phyloP scores from a whole-genome alignment of 2,329 filamentous ascomycete genomes.

The Colletotrichum navitas region DNA sequence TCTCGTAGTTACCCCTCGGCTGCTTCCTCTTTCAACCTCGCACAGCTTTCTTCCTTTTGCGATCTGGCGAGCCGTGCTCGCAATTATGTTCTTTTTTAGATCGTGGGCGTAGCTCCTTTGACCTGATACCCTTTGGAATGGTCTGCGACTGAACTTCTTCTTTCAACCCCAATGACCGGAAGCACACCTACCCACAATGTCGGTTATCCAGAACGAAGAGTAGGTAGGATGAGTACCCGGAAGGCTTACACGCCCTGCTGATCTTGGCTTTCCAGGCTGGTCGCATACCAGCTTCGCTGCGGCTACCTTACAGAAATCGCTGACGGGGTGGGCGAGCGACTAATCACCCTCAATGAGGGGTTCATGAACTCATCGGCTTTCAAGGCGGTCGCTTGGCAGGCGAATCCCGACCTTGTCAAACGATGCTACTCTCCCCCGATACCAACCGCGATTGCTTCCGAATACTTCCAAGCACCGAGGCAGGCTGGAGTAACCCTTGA shows the following conservation, averaged over 20 bases:
- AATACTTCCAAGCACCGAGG: constrained; percentile 83
- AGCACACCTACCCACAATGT: constrained; percentile 50
- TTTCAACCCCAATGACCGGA: constrained; percentile 31
- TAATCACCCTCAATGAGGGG: constrained; percentile 83
- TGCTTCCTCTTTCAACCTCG: constrained; percentile 7
- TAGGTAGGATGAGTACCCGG: constrained; percentile 44
- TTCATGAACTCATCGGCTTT: constrained; percentile 86
- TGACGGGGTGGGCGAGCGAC: constrained; percentile 86
- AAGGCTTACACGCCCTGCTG: not conserved
- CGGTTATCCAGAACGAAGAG: constrained; percentile 60
- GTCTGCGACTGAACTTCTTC: constrained; percentile 17
- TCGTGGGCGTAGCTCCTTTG: constrained; percentile 19
- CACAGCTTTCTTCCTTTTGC: constrained; percentile 16
- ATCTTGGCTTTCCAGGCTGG: constrained; percentile 67
- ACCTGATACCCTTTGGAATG: constrained; percentile 28
- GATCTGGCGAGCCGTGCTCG: constrained; percentile 37
- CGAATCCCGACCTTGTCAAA: constrained; percentile 81
- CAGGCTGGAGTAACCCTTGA: constrained; percentile 74
- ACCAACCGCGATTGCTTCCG: constrained; percentile 82
- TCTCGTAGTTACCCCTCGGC: constrained; percentile 26
- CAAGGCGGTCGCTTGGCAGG: constrained; percentile 84
- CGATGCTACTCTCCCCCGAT: constrained; percentile 89
- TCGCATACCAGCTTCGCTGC: constrained; percentile 84
- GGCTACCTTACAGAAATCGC: constrained; percentile 84
- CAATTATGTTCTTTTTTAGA: constrained; percentile 36